Evolutionary conservation across 192 early-diverging fungal species (phyloP), one percentile per base, ranked within the genome.

Genomic region (Backusella circina): DNA sequence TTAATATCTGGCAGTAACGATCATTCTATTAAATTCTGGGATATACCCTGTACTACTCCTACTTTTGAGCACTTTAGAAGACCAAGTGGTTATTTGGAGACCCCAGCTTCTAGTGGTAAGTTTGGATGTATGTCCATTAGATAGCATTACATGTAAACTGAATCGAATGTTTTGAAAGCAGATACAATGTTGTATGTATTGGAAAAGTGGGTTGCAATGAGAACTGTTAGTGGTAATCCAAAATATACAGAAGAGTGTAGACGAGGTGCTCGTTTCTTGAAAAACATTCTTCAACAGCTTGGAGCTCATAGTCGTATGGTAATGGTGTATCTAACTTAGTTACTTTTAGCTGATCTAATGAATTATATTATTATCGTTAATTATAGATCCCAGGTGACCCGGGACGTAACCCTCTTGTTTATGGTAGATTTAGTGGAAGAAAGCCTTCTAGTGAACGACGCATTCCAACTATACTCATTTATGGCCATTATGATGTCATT

Each of bases 401-500:
- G 16, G 84, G 87, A 7, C 81, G 84, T 61, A 94, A 94, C 70
- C 91, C 93, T 23, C 67, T 94, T 28, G 93, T 94, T 1, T 91
- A 91, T 72, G 91, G 86, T 7, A 84, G 85, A 67, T 91, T 92
- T 50, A 78, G 78, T 23, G 86, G 85, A 5, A 82, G 75, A 38
- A 12, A 38, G 37, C 26, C 67, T 28, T 70, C 80, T 26, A 80
- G 81, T 21, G 81, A 79, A 26, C 67, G 39, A 23, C 71, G 54
- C 71, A 51, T 78, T 75, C 75, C 73, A 23, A 89, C 88, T 30
- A 87, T 93, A 1, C 82, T 94, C 33, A 86, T 94, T 1, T 94
- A 94, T 78, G 93, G 91, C 2, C 93, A 95, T 82, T 93, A 93
- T 73, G 93, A 95, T 77, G 93, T 95, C 8, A 92, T 95, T 85